Evolutionary conservation across 1,284 basidiomycete species (phyloP), one percentile per base, ranked within the genome.

Genomic region (Fomitopsis pinicola): DNA sequence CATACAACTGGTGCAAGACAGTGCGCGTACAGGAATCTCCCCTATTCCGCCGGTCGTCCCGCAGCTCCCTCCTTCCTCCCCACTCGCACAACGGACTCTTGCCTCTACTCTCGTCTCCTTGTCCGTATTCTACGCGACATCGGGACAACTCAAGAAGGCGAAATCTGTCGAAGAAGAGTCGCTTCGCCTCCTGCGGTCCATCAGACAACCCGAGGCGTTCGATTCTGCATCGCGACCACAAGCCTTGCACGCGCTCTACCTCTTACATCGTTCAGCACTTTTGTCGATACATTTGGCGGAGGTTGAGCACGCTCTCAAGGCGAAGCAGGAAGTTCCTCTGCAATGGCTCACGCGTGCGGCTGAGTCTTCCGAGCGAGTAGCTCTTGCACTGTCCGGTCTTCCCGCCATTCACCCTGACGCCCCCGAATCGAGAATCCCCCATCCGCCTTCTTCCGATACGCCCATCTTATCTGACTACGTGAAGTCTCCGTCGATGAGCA

Each of bases 251-350:
- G 74, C 78, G 1, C 73, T 91, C 8, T 92, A 86, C 73, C 73
- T 92, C 42, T 80, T 88, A 42, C 89, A 93, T 61, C 88, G 91
- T 28, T 82, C 85, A 5, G 84, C 92, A 5, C 75, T 94, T 3
- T 75, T 94, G 52, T 85, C 84, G 3, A 80, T 92, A 19, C 91
- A 95, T 69, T 82, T 85, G 15, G 90, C 90, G 0, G 89, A 92
- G 69, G 89, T 94, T 8, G 73, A 83, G 5, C 82, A 89, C 68
- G 89, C 87, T 6, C 78, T 81, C 46, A 76, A 77, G 42, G 74
- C 74, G 17, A 76, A 80, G 38, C 66, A 74, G 5, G 65, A 73
- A 15, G 70, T 77, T 36, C 85, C 88, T 0, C 75, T 91, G 35
- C 80, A 84, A 60, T 82, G 83, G 73, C 75, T 91, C 33, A 76